phyloP scores from a whole-genome alignment of 129 eudicot genomes.

The Flaveria trinervia region DNA sequence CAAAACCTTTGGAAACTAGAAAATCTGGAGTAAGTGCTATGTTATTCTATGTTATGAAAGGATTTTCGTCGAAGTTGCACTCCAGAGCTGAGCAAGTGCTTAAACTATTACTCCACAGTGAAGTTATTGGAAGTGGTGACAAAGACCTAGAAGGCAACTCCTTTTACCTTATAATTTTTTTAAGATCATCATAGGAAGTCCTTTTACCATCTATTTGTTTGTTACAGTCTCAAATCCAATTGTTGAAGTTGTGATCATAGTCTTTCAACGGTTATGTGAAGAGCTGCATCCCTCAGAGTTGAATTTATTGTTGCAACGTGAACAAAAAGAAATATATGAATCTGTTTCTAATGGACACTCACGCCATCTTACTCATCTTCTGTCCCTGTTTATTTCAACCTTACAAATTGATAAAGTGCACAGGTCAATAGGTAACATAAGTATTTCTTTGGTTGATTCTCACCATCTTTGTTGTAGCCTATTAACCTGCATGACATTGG shows the following conservation, averaged over 20 bases:
- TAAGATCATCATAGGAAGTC: neutral
- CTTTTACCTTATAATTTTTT: constrained; percentile 12
- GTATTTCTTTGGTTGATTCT: neutral
- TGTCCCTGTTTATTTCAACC: constrained; percentile 66
- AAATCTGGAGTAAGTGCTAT: constrained; percentile 67
- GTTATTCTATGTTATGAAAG: constrained; percentile 69
- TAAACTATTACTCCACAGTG: constrained; percentile 44
- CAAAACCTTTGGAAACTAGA: constrained; percentile 58
- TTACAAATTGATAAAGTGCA: constrained; percentile 42
- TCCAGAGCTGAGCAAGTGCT: constrained; percentile 64
- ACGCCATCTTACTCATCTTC: constrained; percentile 56
- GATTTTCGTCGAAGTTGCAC: constrained; percentile 74
- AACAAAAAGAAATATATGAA: constrained; percentile 39
- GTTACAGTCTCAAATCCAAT: constrained; percentile 53
- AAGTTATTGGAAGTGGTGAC: constrained; percentile 50
- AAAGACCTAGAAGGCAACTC: constrained; percentile 50
- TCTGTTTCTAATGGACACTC: constrained; percentile 35
- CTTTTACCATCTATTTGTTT: constrained; percentile 14
- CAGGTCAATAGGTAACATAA: constrained; percentile 56
- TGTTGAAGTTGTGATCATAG: constrained; percentile 56
- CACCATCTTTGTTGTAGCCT: constrained; percentile 6
- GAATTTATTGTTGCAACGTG: constrained; percentile 47
- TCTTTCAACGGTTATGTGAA: constrained; percentile 59
- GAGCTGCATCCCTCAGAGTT: constrained; percentile 53
- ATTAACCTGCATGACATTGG: neutral